phyloP scores from a whole-genome alignment of 345 rosid species.

The Pugionium cornutum region DNA sequence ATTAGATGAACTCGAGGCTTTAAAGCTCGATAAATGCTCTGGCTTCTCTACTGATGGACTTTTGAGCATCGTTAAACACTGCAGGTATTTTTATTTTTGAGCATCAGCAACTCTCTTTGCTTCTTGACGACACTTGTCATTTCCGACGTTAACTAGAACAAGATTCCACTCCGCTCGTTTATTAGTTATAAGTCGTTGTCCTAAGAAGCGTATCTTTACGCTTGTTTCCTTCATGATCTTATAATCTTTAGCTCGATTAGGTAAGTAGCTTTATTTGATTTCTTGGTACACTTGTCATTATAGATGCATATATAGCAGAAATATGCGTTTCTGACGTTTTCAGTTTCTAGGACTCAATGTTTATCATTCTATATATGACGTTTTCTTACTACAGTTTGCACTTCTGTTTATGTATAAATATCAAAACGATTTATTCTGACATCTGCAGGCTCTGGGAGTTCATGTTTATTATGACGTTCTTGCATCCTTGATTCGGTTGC shows the following conservation, averaged over 20 bases:
- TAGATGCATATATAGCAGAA: neutral
- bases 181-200: neutral
- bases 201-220: neutral
- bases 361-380: neutral
- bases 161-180: neutral
- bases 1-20: constrained; percentile 49
- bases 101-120: neutral
- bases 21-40: constrained; percentile 87
- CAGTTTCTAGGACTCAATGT: constrained; percentile 6
- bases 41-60: constrained; percentile 91
- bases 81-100: constrained; percentile 58
- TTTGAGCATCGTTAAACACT: constrained; percentile 56
- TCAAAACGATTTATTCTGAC: neutral
- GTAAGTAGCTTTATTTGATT: neutral
- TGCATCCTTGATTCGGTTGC: constrained; percentile 10
- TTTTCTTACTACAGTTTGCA: constrained; percentile 3
- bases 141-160: neutral
- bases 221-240: neutral
- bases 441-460: constrained; percentile 9
- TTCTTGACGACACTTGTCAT: neutral
- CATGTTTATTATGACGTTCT: constrained; percentile 3
- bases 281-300: neutral
- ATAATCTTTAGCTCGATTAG: constrained; percentile 2
- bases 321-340: neutral
- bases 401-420: neutral